phyloP scores from a whole-genome alignment of 73 alveolate genomes.

The Tetrahymena thermophila region DNA sequence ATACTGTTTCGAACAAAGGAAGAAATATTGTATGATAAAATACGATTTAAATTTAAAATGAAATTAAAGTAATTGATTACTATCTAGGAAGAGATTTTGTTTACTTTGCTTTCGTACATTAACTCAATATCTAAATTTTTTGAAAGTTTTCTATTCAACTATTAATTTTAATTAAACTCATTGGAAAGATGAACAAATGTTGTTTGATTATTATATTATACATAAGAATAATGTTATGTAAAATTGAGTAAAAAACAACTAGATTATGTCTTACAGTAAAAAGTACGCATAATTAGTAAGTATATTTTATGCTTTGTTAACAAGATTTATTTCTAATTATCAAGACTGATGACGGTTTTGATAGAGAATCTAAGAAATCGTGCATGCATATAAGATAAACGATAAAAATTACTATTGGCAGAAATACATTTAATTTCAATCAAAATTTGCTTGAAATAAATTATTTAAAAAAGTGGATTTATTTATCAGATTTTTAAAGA shows the following conservation, averaged over 20 bases:
- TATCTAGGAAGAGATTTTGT: not conserved
- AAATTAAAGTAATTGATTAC: not conserved
- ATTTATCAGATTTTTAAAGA: not conserved
- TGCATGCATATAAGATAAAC: not conserved
- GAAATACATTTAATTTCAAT: not conserved
- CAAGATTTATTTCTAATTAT: not conserved
- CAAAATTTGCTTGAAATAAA: not conserved
- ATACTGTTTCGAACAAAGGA: not conserved
- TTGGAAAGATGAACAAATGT: not conserved
- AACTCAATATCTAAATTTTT: no score
- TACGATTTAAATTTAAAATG: not conserved
- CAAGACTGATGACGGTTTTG: not conserved
- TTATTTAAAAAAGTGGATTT: no score
- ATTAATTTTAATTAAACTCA: no score
- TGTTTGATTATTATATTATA: no score
- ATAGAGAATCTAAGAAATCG: not conserved
- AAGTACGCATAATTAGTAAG: not conserved
- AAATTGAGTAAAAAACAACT: no score
- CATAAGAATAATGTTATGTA: not conserved
- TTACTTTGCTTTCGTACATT: not conserved
- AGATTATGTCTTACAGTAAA: not conserved
- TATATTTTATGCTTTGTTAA: no score
- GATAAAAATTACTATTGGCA: not conserved
- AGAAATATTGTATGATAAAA: not conserved
- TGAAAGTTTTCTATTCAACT: no score